Conservation (phyloP, 2,329 filamentous ascomycete species). For the Venturia nashicola region DNA sequence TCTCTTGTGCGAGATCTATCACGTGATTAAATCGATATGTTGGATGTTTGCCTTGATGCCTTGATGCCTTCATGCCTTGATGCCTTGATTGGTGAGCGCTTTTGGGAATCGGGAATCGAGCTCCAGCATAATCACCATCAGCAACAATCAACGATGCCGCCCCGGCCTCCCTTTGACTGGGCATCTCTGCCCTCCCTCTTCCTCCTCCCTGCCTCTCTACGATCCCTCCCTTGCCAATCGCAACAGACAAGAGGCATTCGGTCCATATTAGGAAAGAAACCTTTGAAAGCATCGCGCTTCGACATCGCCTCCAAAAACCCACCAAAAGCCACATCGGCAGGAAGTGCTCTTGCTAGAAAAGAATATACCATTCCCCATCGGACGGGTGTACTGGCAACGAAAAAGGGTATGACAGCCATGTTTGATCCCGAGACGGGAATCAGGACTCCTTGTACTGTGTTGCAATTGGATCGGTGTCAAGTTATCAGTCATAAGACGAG, state of each 20-base stretch:
- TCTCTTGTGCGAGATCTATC: background rate
- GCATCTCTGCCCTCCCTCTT: background rate
- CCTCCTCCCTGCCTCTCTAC: constrained; percentile 6
- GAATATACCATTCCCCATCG: constrained; percentile 50
- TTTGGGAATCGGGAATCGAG: no score
- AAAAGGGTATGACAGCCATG: constrained; percentile 92
- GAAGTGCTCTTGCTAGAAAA: constrained; percentile 42
- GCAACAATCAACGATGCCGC: constrained; percentile 1
- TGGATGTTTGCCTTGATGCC: no score
- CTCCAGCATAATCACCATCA: background rate
- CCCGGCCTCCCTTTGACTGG: background rate
- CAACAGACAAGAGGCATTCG: constrained; percentile 5
- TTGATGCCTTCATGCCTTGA: no score
- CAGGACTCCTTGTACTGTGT: constrained; percentile 76
- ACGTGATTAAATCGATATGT: no score
- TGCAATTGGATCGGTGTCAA: constrained; percentile 87
- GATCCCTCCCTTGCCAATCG: constrained; percentile 4
- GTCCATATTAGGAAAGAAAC: constrained; percentile 8
- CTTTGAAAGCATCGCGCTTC: constrained; percentile 5
- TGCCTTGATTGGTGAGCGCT: no score
- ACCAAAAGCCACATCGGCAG: constrained; percentile 12
- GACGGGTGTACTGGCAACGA: constrained; percentile 72
- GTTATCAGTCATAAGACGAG: constrained; percentile 79
- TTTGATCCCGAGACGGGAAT: constrained; percentile 65
- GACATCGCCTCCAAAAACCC: constrained; percentile 11